Evolutionary conservation across 495 filamentous ascomycete species (phyloP).

Genomic region (Talaromyces stipitatus): DNA sequence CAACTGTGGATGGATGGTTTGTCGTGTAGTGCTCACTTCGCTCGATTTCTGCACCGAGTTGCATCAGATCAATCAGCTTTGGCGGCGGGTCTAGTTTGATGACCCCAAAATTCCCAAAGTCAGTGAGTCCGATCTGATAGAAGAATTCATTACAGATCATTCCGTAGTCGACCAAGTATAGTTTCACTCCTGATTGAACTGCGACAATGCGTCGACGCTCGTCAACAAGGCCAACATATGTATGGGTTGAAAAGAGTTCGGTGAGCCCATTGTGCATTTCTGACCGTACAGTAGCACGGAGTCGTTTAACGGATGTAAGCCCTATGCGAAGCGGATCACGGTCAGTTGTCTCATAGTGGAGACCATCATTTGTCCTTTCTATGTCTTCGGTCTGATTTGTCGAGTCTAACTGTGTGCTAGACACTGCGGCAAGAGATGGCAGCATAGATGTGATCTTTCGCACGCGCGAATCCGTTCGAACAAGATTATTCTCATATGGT

Average conservation of each 20-base stretch:
- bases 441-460: slow-evolving; percentile 98
- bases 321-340: slow-evolving; percentile 61
- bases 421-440: not conserved
- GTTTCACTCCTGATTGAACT: slow-evolving; percentile 86
- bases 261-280: slow-evolving; percentile 85
- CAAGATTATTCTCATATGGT: slow-evolving; percentile 79
- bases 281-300: slow-evolving; percentile 74
- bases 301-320: slow-evolving; percentile 70
- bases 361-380: slow-evolving; percentile 30
- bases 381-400: slow-evolving; percentile 4
- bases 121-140: slow-evolving; percentile 92
- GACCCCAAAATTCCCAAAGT: slow-evolving; percentile 90
- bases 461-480: slow-evolving; percentile 82
- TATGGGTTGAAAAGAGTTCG: slow-evolving; percentile 82
- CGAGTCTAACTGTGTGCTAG: slow-evolving; percentile 15
- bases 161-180: slow-evolving; percentile 93
- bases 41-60: slow-evolving; percentile 66
- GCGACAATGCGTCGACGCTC: slow-evolving; percentile 79
- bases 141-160: slow-evolving; percentile 85
- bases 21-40: slow-evolving; percentile 19
- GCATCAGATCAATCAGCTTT: slow-evolving; percentile 59
- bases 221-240: slow-evolving; percentile 91
- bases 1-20: slow-evolving; percentile 6
- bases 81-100: slow-evolving; percentile 76
- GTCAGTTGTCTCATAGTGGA: slow-evolving; percentile 63